Evolutionary conservation across 306 rosid species (phyloP), one percentile per base, ranked within the genome.

Genomic region (Quercus cerris): DNA sequence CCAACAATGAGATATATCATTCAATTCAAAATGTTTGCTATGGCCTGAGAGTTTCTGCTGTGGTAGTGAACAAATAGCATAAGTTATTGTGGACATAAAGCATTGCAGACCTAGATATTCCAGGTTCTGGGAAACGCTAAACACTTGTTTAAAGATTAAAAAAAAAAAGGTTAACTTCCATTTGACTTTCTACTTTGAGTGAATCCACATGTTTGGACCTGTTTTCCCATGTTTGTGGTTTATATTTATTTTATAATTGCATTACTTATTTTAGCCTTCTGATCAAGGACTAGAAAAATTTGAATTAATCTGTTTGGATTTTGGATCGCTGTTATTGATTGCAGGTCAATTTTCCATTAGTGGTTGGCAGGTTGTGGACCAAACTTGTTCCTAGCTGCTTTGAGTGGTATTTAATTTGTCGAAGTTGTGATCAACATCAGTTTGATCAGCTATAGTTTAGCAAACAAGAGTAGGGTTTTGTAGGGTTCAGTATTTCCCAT

Each of bases 281-380:
- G 41, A 63, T 28, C 17, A 15, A 63, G 70, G 70, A 63, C 10
- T n/a, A 28, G 70, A 4, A 63, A 63, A 7, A 28, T 63, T 63
- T 63, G 70, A 63, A 27, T 63, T 28, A 23, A 59, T 71, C 7
- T 49, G 51, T 71, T 31, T 59, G 63, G 12, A 30, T 79, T 30
- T 35, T 64, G 28, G 35, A 33, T 19, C 57, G 59, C 77, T 56
- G n/a, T 74, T 61, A 78, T 69, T 72, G 56, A 69, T 76, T 68
- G 14, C 77, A 28, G 64, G 46, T 80, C 62, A 69, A 69, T 66
- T 74, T 67, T 17, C 66, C 58, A 33, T 66, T 85, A 7, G 62
- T 75, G 62, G 63, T 85, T 85, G 77, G 73, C 88, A 85, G 91
- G 86, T 78, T 61, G 59, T 77, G 81, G 57, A 83, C 51, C 84